Evolutionary conservation across 768 basidiomycete genomes (phyloP).

Genomic region (Serendipita sp.): DNA sequence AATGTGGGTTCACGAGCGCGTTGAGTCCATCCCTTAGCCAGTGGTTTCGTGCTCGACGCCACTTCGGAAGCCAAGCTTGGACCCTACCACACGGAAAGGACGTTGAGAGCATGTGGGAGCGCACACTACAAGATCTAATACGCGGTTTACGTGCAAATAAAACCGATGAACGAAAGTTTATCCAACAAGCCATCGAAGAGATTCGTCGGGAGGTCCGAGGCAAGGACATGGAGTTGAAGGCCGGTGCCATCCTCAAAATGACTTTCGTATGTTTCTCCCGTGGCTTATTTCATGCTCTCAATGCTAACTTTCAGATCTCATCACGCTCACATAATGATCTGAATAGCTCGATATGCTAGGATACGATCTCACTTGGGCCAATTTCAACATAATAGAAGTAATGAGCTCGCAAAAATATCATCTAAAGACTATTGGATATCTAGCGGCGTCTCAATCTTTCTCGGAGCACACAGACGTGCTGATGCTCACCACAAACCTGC

Average conservation of each 20-base stretch:
- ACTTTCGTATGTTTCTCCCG: constrained; percentile 61
- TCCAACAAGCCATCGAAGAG: constrained; percentile 85
- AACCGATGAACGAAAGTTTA: constrained; percentile 82
- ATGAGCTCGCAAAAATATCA: constrained; percentile 90
- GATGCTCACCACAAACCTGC: constrained; percentile 88
- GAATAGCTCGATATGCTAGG: constrained; percentile 93
- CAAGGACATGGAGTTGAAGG: constrained; percentile 95
- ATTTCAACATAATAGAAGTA: constrained; percentile 93
- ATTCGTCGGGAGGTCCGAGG: constrained; percentile 80
- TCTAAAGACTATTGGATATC: constrained; percentile 89
- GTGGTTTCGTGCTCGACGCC: no score
- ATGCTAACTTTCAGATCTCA: neutral
- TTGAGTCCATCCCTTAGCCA: no score
- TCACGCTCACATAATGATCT: no score
- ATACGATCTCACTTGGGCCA: constrained; percentile 88
- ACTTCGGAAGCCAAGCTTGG: neutral
- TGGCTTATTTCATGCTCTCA: neutral
- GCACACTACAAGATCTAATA: constrained; percentile 88
- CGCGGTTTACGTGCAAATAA: constrained; percentile 92
- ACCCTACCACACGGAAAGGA: neutral
- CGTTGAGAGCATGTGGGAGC: constrained; percentile 69
- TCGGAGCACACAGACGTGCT: constrained; percentile 89
- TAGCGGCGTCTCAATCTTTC: constrained; percentile 85
- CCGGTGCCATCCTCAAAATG: constrained; percentile 85
- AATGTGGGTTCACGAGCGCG: no score